Percentiles rank a stretch among this genome's conserved stretches.
These are phyloP conservation scores for Quercus tomentella DNA, from an alignment of 331 rosid genomes.

Conservation along the genomic window DNA sequence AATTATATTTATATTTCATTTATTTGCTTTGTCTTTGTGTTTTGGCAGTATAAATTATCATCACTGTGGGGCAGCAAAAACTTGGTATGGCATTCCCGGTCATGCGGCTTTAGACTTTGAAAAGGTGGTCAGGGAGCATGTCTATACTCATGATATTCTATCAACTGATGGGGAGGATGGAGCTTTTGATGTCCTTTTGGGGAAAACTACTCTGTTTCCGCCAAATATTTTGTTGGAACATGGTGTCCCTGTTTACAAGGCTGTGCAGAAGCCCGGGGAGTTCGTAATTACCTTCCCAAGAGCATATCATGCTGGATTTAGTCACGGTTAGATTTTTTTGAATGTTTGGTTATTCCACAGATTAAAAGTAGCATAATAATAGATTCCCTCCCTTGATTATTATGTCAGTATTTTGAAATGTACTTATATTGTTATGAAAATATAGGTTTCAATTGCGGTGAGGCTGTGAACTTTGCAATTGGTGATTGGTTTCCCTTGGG, in stretches of 20 bases:
- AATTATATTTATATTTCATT: background rate
- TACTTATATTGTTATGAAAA: slow-evolving; percentile 3
- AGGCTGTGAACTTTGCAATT: slow-evolving; percentile 96
- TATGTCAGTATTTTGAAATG: slow-evolving; percentile 4
- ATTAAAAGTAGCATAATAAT: background rate
- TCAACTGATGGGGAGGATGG: slow-evolving; percentile 86
- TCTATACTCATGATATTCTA: slow-evolving; percentile 75
- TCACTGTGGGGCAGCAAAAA: slow-evolving; percentile 97
- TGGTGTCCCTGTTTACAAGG: slow-evolving; percentile 80
- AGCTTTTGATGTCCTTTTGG: slow-evolving; percentile 87
- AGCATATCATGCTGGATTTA: slow-evolving; percentile 97
- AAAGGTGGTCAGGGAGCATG: slow-evolving; percentile 79
- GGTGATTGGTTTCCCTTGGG: slow-evolving; percentile 98
- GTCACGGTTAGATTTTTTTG: slow-evolving; percentile 63
- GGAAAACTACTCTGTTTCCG: slow-evolving; percentile 95
- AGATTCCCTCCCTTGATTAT: slow-evolving; percentile 2
- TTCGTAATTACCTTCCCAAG: slow-evolving; percentile 89
- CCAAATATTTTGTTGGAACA: slow-evolving; percentile 82
- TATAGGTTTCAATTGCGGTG: slow-evolving; percentile 97
- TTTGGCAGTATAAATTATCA: slow-evolving; percentile 88
- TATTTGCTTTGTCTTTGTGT: slow-evolving; percentile 12
- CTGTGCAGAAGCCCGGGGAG: slow-evolving; percentile 97
- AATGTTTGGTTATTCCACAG: background rate
- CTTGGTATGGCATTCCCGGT: slow-evolving; percentile 98
- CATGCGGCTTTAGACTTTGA: slow-evolving; percentile 88